Conservation (phyloP, 2,329 filamentous ascomycete species). For the Hyphodiscus sp. region DNA sequence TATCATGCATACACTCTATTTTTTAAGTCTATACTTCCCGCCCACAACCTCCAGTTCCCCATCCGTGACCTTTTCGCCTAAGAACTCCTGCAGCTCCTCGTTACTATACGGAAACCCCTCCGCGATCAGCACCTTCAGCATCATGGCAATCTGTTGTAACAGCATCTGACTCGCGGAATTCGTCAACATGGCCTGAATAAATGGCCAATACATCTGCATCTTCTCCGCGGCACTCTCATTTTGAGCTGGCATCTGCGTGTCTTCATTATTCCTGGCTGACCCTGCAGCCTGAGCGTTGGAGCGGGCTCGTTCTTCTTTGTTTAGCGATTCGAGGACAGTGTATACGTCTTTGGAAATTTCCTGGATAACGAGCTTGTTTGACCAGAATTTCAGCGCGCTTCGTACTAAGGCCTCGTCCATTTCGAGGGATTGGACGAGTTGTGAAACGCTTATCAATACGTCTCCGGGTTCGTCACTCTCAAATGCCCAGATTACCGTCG, state of each 20-base stretch:
- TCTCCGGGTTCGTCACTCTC: constrained; percentile 35
- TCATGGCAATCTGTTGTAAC: constrained; percentile 76
- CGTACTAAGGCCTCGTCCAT: constrained; percentile 70
- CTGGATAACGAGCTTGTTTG: constrained; percentile 58
- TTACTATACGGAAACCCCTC: constrained; percentile 86
- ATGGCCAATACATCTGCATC: constrained; percentile 75
- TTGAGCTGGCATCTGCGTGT: constrained; percentile 30
- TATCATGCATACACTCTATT: constrained; percentile 30
- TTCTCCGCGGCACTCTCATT: constrained; percentile 60
- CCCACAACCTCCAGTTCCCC: constrained; percentile 63
- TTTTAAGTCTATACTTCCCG: constrained; percentile 65
- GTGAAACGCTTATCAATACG: constrained; percentile 39
- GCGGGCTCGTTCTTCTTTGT: constrained; percentile 33
- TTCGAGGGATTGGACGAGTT: constrained; percentile 49
- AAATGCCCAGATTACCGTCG: constrained; percentile 82
- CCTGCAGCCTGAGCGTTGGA: constrained; percentile 23
- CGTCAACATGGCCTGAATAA: constrained; percentile 91
- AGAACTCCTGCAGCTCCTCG: constrained; percentile 77
- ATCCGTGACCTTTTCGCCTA: constrained; percentile 69
- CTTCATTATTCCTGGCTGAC: constrained; percentile 13
- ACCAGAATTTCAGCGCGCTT: constrained; percentile 65
- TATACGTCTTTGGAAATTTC: constrained; percentile 44
- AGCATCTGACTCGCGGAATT: constrained; percentile 80
- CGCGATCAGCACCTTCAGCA: constrained; percentile 87
- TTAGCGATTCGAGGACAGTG: constrained; percentile 60